Conservation (phyloP, 768 basidiomycete genomes). For the Boletus vinaceobasis region DNA sequence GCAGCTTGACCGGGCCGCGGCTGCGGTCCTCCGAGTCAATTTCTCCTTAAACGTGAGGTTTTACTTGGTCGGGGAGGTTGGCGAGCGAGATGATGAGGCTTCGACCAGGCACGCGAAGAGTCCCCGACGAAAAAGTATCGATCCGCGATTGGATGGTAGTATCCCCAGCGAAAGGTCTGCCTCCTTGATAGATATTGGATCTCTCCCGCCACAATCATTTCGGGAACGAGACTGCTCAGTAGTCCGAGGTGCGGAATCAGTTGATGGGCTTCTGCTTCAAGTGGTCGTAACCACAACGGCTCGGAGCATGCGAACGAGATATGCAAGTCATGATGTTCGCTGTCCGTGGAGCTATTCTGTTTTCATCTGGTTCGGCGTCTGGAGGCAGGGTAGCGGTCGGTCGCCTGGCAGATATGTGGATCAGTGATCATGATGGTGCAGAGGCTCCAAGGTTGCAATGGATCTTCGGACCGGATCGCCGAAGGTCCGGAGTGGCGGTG, state of each 20-base stretch:
- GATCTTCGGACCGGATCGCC: conserved; percentile 7
- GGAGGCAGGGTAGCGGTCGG: background rate
- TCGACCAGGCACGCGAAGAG: no score
- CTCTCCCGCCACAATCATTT: background rate
- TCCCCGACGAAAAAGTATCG: background rate
- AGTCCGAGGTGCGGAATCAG: no score
- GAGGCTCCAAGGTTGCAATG: background rate
- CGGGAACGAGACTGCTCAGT: background rate
- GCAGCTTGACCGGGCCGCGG: background rate
- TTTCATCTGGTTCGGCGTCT: background rate
- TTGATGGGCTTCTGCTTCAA: background rate
- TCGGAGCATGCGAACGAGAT: background rate
- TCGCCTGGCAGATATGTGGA: background rate
- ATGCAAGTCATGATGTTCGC: background rate
- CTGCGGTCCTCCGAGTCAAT: background rate
- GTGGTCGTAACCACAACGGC: background rate
- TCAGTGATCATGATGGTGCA: background rate
- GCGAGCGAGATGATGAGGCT: background rate
- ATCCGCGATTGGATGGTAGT: background rate
- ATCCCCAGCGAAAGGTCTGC: conserved; percentile 3
- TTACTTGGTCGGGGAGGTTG: background rate
- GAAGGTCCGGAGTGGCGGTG: conserved; percentile 13
- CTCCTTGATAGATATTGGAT: background rate
- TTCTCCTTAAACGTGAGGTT: background rate
- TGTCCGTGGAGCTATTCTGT: background rate